These are phyloP conservation scores for Limnomonas spitsbergensis DNA, from an alignment of 139 green algal species.

Conservation along the genomic window DNA sequence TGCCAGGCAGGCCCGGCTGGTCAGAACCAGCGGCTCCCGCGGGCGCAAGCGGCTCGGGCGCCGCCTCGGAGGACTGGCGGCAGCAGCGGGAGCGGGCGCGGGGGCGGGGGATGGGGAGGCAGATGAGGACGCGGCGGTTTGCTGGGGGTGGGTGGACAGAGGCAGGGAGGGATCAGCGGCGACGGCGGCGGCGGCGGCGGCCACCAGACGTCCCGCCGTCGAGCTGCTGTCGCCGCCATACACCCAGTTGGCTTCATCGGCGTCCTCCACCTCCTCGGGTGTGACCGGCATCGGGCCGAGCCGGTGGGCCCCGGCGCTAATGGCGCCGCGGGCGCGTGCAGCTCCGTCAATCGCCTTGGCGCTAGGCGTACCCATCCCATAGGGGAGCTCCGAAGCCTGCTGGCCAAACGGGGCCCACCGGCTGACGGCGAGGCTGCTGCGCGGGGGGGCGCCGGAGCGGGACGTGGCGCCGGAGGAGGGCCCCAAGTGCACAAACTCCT, in stretches of 20 bases:
- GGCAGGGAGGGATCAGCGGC: background rate
- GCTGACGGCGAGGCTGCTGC: background rate
- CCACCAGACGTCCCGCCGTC: background rate
- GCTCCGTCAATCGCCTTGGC: background rate
- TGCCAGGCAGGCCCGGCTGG: slow-evolving; percentile 32
- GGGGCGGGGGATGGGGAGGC: background rate
- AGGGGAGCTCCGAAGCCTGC: background rate
- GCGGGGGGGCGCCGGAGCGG: too few relatives aligned
- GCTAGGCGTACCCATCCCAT: background rate
- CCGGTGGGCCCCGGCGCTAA: background rate
- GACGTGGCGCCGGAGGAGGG: background rate
- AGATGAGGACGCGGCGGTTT: background rate
- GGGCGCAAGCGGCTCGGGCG: background rate
- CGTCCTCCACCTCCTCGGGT: background rate
- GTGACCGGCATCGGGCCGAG: background rate
- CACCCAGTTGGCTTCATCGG: too few relatives aligned
- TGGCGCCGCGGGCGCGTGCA: slow-evolving; percentile 3
- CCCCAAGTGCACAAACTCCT: background rate
- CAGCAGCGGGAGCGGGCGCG: background rate
- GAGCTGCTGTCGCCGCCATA: background rate
- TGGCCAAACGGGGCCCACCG: background rate
- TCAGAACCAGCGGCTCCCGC: slow-evolving; percentile 23
- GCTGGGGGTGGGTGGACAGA: background rate
- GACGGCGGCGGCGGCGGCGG: too few relatives aligned
- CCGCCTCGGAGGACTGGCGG: background rate